A percentile compares a stretch with the other conserved stretches of the same genome.
Evolutionary conservation across 2,329 filamentous ascomycete genomes (phyloP).

Genomic region (Diplodia sapinea): DNA sequence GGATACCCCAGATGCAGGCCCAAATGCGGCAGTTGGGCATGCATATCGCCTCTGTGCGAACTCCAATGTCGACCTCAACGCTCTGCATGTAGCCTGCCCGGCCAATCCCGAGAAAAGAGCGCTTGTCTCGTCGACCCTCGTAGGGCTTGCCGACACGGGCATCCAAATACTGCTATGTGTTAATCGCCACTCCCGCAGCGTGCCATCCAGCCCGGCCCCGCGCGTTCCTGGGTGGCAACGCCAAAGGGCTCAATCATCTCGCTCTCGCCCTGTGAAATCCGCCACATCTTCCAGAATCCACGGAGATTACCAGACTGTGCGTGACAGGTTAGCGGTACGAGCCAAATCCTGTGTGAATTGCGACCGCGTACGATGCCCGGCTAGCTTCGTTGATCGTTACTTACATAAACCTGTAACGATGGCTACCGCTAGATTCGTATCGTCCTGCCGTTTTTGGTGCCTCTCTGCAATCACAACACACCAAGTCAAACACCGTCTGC

Average conservation of each 20-base stretch:
- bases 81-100: neutral
- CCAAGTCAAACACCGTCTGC: neutral
- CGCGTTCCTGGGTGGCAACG: constrained; percentile 7
- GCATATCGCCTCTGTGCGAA: constrained; percentile 12
- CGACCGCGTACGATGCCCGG: neutral
- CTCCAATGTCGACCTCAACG: constrained; percentile 2
- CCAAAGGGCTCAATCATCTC: neutral
- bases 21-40: constrained; percentile 2
- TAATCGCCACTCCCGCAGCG: constrained; percentile 14
- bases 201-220: neutral
- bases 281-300: neutral
- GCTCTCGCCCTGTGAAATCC: neutral
- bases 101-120: constrained; percentile 18
- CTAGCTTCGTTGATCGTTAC: neutral
- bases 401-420: constrained; percentile 12
- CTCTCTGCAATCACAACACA: neutral
- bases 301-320: neutral
- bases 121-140: neutral
- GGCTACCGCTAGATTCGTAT: neutral
- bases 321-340: neutral
- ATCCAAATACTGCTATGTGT: constrained; percentile 2
- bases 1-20: constrained; percentile 22
- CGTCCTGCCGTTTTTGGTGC: neutral
- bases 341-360: neutral
- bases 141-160: neutral